A percentile compares a stretch with the other conserved stretches of the same genome.
Conservation (phyloP, 1,139 yeast genomes). For the Blastobotrys elegans region DNA sequence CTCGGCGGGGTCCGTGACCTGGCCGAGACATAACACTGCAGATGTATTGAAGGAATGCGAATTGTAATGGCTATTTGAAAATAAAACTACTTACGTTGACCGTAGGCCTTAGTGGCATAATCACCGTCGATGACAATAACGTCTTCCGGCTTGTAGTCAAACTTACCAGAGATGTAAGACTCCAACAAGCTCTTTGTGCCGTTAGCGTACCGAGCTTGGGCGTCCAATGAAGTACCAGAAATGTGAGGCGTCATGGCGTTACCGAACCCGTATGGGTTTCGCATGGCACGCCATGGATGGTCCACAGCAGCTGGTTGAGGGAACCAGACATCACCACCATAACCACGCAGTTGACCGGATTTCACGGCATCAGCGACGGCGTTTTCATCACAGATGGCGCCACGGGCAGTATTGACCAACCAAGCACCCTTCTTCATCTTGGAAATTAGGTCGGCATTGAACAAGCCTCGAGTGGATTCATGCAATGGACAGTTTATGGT, state of each 20-base stretch:
- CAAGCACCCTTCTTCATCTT: conserved; percentile 78
- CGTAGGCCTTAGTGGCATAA: conserved; percentile 71
- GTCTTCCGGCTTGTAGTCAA: conserved; percentile 69
- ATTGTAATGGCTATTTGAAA: background rate
- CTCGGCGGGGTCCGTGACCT: conserved; percentile 18
- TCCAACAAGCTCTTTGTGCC: conserved; percentile 65
- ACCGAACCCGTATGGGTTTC: conserved; percentile 63
- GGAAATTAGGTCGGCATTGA: conserved; percentile 61
- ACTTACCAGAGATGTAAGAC: conserved; percentile 55
- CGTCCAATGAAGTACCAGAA: conserved; percentile 76
- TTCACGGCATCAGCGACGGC: conserved; percentile 72
- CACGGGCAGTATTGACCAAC: conserved; percentile 80
- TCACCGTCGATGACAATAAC: conserved; percentile 67
- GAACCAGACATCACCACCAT: conserved; percentile 83
- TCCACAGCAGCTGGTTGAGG: conserved; percentile 74
- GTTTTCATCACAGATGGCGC: conserved; percentile 68
- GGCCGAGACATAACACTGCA: conserved; percentile 22
- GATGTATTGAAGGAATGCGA: conserved; percentile 22
- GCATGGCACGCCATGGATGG: conserved; percentile 75
- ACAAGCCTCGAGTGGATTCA: conserved; percentile 59
- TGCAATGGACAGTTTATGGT: conserved; percentile 78
- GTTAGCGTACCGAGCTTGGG: conserved; percentile 66
- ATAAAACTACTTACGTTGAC: conserved; percentile 29
- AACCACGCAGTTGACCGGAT: conserved; percentile 67
- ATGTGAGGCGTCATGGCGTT: conserved; percentile 86